These are phyloP conservation scores for Gracilaria domingensis DNA, from an alignment of 23 red algal genomes.

Conservation along the genomic window DNA sequence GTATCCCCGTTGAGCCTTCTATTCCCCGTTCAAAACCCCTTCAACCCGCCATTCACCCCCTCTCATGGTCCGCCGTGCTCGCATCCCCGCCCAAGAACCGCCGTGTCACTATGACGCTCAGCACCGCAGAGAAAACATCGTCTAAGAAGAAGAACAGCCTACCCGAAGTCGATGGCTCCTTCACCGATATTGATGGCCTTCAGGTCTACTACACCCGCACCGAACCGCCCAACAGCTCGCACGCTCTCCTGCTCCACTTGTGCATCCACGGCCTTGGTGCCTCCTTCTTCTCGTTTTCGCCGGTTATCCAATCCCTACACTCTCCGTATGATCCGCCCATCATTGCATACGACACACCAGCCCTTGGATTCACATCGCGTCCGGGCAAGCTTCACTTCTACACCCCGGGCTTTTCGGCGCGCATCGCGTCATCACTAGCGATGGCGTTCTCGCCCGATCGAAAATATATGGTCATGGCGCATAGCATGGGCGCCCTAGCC, in stretches of 20 bases:
- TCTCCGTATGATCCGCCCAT: neutral
- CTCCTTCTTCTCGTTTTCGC: slow-evolving; percentile 58
- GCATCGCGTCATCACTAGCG: slow-evolving; percentile 35
- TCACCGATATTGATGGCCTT: slow-evolving; percentile 49
- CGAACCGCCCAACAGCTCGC: neutral
- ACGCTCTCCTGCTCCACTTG: slow-evolving; percentile 14
- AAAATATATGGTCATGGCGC: slow-evolving; percentile 51
- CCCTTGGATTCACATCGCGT: slow-evolving; percentile 77
- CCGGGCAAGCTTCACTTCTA: slow-evolving; percentile 46
- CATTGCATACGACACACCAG: slow-evolving; percentile 60
- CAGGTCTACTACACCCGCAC: slow-evolving; percentile 43
- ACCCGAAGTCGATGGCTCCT: neutral
- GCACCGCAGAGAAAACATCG: neutral
- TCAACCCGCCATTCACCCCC: neutral
- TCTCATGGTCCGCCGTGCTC: neutral
- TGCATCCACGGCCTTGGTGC: slow-evolving; percentile 80
- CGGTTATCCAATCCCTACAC: neutral
- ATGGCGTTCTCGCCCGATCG: slow-evolving; percentile 19
- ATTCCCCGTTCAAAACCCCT: neutral
- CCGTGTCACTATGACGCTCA: neutral
- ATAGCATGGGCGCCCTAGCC: slow-evolving; percentile 57
- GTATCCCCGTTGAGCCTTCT: neutral
- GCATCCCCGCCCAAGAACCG: neutral
- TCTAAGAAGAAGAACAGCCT: neutral
- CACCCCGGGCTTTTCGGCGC: slow-evolving; percentile 42